These are phyloP conservation scores for Grosmannia huntii DNA, from an alignment of 2,329 filamentous ascomycete genomes.

Conservation along the genomic window DNA sequence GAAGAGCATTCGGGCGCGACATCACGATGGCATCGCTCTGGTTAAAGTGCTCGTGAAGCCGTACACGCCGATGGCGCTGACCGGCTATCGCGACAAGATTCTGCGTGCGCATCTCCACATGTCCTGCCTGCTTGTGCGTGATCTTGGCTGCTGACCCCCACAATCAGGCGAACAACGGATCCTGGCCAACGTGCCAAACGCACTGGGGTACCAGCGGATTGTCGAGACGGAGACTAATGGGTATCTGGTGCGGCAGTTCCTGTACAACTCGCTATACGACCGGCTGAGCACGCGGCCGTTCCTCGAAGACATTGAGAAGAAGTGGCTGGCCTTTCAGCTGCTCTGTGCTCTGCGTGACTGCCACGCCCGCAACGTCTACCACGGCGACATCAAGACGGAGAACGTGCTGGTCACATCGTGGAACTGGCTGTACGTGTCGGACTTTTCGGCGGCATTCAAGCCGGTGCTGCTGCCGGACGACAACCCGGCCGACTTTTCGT, in stretches of 20 bases:
- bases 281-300: slow-evolving; percentile 93
- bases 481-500: slow-evolving; percentile 93
- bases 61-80: slow-evolving; percentile 67
- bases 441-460: slow-evolving; percentile 94
- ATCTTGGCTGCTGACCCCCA: background rate
- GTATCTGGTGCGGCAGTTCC: slow-evolving; percentile 85
- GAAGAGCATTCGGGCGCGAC: slow-evolving; percentile 85
- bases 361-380: slow-evolving; percentile 77
- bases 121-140: background rate
- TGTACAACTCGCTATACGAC: slow-evolving; percentile 95
- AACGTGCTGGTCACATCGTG: slow-evolving; percentile 95
- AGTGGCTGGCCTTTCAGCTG: slow-evolving; percentile 94
- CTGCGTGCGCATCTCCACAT: slow-evolving; percentile 41
- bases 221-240: slow-evolving; percentile 86
- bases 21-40: slow-evolving; percentile 81
- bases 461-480: slow-evolving; percentile 88
- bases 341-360: slow-evolving; percentile 87
- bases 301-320: slow-evolving; percentile 94
- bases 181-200: slow-evolving; percentile 77
- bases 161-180: slow-evolving; percentile 60
- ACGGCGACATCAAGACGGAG: slow-evolving; percentile 97
- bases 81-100: slow-evolving; percentile 65
- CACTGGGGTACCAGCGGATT: slow-evolving; percentile 77
- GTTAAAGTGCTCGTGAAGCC: slow-evolving; percentile 95
- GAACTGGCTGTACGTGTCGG: slow-evolving; percentile 98